Evolutionary conservation across 1,139 yeast species (phyloP), one percentile per base, ranked within the genome.

Genomic region (Suhomyces chickasaworum): DNA sequence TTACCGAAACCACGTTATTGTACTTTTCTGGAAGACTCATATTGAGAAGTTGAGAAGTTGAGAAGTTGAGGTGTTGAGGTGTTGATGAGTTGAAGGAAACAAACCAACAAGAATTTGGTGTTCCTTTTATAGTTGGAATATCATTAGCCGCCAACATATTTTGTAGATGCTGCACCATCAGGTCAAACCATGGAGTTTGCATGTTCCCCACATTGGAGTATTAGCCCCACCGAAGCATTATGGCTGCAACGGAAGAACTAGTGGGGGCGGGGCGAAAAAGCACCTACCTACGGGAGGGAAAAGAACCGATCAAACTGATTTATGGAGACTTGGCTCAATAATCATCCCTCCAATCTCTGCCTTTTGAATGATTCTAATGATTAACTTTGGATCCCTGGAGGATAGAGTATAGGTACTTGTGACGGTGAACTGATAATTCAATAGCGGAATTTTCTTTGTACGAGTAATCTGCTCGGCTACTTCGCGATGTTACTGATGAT

Each of bases 21-120:
- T 40, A 32, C 21, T 45, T 45, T 33, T 45, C 44, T 37, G 37
- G 15, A 6, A 41, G 17, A 17, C 31, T 40, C 42, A 37, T 37
- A 15, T 18, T n/a, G n/a, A 17, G 9, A 9, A 18, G 15, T 8
- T 9, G 36, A 18, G 36, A 18, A 18, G 36, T 12, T 31, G 18
- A 12, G 20, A 31, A 8, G 34, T 4, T 25, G 21, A 16, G 34
- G 7, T 4, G 34, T 7, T 20, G 22, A n/a, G n/a, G n/a, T n/a
- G n/a, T n/a, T 20, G 22, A 20, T 20, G 22, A 20, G 34, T 8
- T 3, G 20, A 16, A 12, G 33, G 20, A 31, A 31, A 16, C 34
- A 7, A 18, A 33, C 2, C 7, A 7, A 20, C 4, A 4, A 7
- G 22, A 20, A 20, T 20, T 7, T 7, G 7, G 7, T 7, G 22